Percentiles rank a stretch among this genome's conserved stretches.
Conservation (phyloP, 257 asterid species). For the Paulownia fortunei region DNA sequence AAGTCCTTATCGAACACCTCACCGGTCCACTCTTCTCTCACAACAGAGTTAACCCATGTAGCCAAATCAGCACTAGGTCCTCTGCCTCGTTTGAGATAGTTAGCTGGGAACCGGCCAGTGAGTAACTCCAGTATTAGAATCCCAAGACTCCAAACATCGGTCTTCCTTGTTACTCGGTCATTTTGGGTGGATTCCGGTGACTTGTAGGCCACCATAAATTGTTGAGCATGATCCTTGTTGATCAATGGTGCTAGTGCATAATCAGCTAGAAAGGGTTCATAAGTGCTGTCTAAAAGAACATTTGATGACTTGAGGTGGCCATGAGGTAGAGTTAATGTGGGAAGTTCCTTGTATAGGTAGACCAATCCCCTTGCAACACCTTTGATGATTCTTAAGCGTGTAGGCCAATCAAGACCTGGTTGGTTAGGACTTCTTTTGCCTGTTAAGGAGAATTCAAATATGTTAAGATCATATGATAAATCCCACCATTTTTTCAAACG, state of each 20-base stretch:
- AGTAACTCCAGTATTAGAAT: conserved; percentile 68
- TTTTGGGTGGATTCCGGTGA: conserved; percentile 60
- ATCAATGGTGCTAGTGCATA: conserved; percentile 58
- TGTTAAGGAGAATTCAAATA: background rate
- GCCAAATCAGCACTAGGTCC: conserved; percentile 60
- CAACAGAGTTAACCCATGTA: conserved; percentile 69
- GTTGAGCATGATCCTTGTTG: conserved; percentile 56
- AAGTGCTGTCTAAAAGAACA: conserved; percentile 48
- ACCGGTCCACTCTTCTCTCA: conserved; percentile 75
- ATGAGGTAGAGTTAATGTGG: conserved; percentile 55
- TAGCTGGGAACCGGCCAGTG: conserved; percentile 64
- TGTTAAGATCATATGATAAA: background rate
- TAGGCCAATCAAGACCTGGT: conserved; percentile 57
- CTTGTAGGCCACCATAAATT: conserved; percentile 72
- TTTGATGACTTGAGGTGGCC: conserved; percentile 82
- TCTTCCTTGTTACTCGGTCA: conserved; percentile 42
- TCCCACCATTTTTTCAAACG: too few species aligned
- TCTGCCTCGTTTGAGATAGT: conserved; percentile 57
- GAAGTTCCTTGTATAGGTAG: conserved; percentile 52
- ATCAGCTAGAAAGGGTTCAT: conserved; percentile 55
- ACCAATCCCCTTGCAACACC: conserved; percentile 63
- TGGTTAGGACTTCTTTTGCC: conserved; percentile 49
- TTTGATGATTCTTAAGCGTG: conserved; percentile 59
- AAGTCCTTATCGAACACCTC: conserved; percentile 76
- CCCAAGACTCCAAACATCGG: conserved; percentile 80